Base-by-base conservation (phyloP, 1,284 basidiomycete species). In the Wallemia mellicola region DNA sequence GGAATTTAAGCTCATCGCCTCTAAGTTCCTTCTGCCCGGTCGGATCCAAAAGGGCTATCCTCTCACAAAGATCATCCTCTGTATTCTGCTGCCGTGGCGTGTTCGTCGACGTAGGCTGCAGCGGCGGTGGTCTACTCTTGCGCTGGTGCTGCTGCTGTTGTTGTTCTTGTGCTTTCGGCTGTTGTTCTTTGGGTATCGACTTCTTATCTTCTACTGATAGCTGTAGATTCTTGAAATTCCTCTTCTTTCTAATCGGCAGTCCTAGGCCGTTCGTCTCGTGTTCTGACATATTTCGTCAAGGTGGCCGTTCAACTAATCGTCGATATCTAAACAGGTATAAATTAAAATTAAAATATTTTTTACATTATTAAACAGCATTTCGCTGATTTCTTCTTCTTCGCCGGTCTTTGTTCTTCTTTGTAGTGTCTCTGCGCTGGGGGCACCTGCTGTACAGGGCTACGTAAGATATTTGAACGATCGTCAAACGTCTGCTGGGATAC, bases 1-100 rank as follows among this genome's bases (percentile, higher is more conserved):
- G 69, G 62, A 87, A 81, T 69, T 48, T 80, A 65, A 91, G 72
- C 69, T 91, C 86, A 66, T 83, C 82, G 64, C 81, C 80, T 64
- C 79, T 77, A 62, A 91, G 72, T 66, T 86, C 81, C 61, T 76
- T 78, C 67, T 81, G 14, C 5, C 38, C 38, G 5, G 38, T 48
- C 19, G 38, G 38, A 48, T 48, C 38, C 14, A 48, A n/a, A 11
- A 48, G 19, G 5, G 38, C 38, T 11, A 48, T 48, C 22, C 38
- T 48, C 38, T 48, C 38, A 22, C 38, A 17, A n/a, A 48, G 38
- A 48, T 48, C 38, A n/a, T 48, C 38, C 38, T 48, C 38, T 15
- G 38, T 11, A 5, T 11, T 11, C 19, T 48, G 38, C 5, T 48
- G 19, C 38, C 5, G 5, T 11, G 38, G 38, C 38, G 38, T 48